Evolutionary conservation across 495 filamentous ascomycete species (phyloP).

Genomic region (Pseudoneurospora amorphoporcata): DNA sequence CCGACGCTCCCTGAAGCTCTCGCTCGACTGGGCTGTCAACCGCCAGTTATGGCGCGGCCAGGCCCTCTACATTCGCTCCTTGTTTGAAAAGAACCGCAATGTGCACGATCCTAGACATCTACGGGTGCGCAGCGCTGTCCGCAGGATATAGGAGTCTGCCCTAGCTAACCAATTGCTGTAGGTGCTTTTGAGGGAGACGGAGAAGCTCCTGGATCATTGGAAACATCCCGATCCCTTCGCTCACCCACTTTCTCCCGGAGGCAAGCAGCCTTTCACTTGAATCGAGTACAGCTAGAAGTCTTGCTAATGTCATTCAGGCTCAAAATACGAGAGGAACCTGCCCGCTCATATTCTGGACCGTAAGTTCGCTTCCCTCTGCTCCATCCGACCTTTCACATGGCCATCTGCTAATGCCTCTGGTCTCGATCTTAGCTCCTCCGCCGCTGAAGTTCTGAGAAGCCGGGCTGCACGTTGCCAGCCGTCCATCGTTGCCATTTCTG

Average conservation of each 20-base stretch:
- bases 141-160: not conserved
- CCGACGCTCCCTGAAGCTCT: conserved; percentile 80
- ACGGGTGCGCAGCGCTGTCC: conserved; percentile 45
- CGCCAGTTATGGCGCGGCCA: conserved; percentile 87
- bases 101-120: conserved; percentile 80
- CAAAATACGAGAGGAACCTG: conserved; percentile 92
- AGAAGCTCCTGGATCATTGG: conserved; percentile 81
- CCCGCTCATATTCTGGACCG: conserved; percentile 68
- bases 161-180: conserved; percentile 21
- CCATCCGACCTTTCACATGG: not conserved
- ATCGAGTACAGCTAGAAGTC: conserved; percentile 8
- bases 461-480: not conserved
- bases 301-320: conserved; percentile 46
- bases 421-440: conserved; percentile 26
- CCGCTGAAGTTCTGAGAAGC: conserved; percentile 33
- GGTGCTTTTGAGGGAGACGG: conserved; percentile 76
- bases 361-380: conserved; percentile 37
- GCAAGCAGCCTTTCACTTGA: conserved; percentile 38
- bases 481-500: not conserved
- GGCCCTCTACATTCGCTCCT: conserved; percentile 85
- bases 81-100: conserved; percentile 90
- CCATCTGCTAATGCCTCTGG: conserved; percentile 6
- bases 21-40: conserved; percentile 91
- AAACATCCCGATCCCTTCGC: conserved; percentile 94
- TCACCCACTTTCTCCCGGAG: conserved; percentile 84